Base-by-base conservation (phyloP, 148 eudicot genomes). In the Pouteria glomerata region DNA sequence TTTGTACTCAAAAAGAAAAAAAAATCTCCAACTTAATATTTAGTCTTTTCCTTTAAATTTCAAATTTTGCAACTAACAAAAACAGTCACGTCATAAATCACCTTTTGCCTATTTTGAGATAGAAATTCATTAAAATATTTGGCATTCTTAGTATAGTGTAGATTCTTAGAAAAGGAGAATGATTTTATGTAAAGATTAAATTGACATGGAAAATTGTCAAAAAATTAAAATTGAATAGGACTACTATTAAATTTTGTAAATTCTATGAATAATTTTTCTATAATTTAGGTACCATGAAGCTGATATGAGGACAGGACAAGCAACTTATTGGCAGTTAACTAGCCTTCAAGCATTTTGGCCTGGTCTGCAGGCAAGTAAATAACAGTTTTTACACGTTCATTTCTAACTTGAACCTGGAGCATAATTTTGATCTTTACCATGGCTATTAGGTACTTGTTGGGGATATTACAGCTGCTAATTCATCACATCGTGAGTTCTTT, bases 291-390 rank as follows among this genome's bases (percentile, higher is more conserved):
- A 94, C 78, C 98, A 94, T 81, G 98, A 94, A 80, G 95, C 98
- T 71, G 98, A 94, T 77, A 94, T 94, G 98, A 89, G 98, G 73
- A 89, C 98, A 16, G 98, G 98, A 70, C 86, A 81, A 57, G 91
- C 98, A 76, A 94, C 98, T 29, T 81, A 86, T 76, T 94, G 97
- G 98, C 98, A 94, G 75, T 87, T 94, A 73, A 94, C 98, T 1
- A 94, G 98, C 84, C 96, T 94, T 39, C 98, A 94, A 83, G 98
- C 98, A 72, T 94, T 94, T 83, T 94, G 98, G 98, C 98, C 98
- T 66, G 98, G 98, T 67, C 71, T 94, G 63, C 98, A 94, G 90
- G 98, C 74, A 84, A 80, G 78, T 64, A 52, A 79, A 62, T 37
- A 39, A 63, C 3, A 21, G 44, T 41, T 47, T 4, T 76, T 45